A percentile compares a stretch with the other conserved stretches of the same genome.
Conservation (phyloP, 1,284 basidiomycete species). For the Microbotryomycetes sp. region DNA sequence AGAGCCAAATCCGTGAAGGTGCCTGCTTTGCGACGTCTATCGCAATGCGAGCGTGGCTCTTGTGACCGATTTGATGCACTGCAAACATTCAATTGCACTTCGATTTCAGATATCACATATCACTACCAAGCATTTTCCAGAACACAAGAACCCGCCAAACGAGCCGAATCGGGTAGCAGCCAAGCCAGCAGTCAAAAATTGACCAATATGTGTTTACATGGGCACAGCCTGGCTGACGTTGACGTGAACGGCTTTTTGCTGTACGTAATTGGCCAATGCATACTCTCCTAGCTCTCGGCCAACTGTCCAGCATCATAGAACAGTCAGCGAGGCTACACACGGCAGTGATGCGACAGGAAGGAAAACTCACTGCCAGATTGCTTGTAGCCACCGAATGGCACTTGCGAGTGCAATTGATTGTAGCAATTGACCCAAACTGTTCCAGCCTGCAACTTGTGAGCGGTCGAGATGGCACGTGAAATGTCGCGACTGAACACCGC, state of each 20-base stretch:
- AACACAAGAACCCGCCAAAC: too few relatives aligned
- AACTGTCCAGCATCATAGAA: constrained; percentile 38
- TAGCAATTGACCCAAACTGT: constrained; percentile 64
- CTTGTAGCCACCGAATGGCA: constrained; percentile 77
- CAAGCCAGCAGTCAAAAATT: too few relatives aligned
- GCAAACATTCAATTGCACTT: too few relatives aligned
- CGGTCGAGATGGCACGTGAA: constrained; percentile 63
- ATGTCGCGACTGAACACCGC: constrained; percentile 79
- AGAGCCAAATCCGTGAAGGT: too few relatives aligned
- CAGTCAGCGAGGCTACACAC: background rate
- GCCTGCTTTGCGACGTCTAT: too few relatives aligned
- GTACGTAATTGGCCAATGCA: constrained; percentile 70
- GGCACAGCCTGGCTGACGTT: constrained; percentile 50
- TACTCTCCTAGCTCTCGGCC: constrained; percentile 81
- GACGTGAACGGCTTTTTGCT: constrained; percentile 76
- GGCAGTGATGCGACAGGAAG: constrained; percentile 10
- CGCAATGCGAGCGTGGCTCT: too few relatives aligned
- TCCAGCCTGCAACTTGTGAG: constrained; percentile 72
- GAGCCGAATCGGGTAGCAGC: too few relatives aligned
- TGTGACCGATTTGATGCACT: too few relatives aligned
- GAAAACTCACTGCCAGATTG: constrained; percentile 37
- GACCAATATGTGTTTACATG: too few relatives aligned
- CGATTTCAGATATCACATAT: too few relatives aligned
- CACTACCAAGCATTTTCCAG: too few relatives aligned
- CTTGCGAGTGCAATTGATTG: constrained; percentile 53